Evolutionary conservation across 108 stramenopile genomes (phyloP), one percentile per base, ranked within the genome.

Genomic region (Nitzschia inconspicua): DNA sequence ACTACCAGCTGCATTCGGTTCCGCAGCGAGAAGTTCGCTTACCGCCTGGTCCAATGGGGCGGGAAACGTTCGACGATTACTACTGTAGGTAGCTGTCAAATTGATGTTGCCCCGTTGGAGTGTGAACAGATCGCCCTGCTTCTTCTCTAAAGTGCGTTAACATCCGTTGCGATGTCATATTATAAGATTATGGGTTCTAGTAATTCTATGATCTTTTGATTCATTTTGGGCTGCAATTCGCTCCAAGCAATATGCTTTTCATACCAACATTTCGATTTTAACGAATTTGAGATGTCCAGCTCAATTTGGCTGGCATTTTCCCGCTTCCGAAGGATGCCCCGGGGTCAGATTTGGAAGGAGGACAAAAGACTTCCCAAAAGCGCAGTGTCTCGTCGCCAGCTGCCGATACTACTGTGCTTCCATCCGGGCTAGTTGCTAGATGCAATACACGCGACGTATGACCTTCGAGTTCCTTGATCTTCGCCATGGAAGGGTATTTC

Each of bases 401-500:
- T 0, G 92, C 98, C 8, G 96, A 95, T 22, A 94, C 86, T 11
- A 99, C 96, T 29, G 90, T 90, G 22, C 74, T 55, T 41, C 98
- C 97, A 75, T 98, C 97, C 23, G 98, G 96, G 52, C 94, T 94
- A 22, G 81, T 68, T 28, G 91, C 97, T 85, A 97, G 79, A 72
- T 97, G 95, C 49, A 99, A 72, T 4, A 99, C 98, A 35, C 98
- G 84, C 8, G 96, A 89, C 16, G 96, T 93, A 70, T 99, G 98
- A 0, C 97, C 96, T 20, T 87, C 93, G 31, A 99, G 76, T 61
- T 99, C 98, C 67, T 96, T 88, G 44, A 98, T 85, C 72, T 95
- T 95, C 16, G 93, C 79, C 97, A 99, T 97, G 46, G 91, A 83
- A 6, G 98, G 98, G 79, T 98, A 99, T 72, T 95, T 97, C 98